phyloP scores from a whole-genome alignment of 2,329 filamentous ascomycete genomes.

The Aspergillus sp. region DNA sequence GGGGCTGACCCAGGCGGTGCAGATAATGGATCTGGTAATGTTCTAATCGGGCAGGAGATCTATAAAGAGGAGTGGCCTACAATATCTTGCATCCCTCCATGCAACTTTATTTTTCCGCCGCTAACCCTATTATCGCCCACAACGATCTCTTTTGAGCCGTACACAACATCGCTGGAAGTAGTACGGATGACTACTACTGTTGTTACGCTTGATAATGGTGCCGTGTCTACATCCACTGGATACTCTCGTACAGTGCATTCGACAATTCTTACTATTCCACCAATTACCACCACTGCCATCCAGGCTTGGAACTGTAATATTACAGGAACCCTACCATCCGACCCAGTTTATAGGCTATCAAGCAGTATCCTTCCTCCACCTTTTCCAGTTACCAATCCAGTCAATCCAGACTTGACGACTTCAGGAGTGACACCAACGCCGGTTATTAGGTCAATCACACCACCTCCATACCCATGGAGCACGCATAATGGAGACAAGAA shows the following conservation, averaged over 20 bases:
- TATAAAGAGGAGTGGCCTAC: background rate
- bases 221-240: no score
- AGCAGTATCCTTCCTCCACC: background rate
- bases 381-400: background rate
- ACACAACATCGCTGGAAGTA: no score
- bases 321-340: background rate
- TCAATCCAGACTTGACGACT: background rate
- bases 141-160: background rate
- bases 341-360: background rate
- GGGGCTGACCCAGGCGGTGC: background rate
- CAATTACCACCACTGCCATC: no score
- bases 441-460: no score
- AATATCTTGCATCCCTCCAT: background rate
- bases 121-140: background rate
- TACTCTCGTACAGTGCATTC: no score
- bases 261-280: no score
- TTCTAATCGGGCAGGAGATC: background rate
- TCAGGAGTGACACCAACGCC: no score
- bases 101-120: slow-evolving; percentile 1
- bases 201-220: no score
- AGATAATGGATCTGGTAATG: background rate
- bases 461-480: no score
- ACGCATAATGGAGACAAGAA: no score
- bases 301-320: no score
- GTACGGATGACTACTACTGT: no score